Percentiles rank a stretch among this genome's conserved stretches.
Conservation (phyloP, 2,329 filamentous ascomycete species). For the Xylaria sp. region DNA sequence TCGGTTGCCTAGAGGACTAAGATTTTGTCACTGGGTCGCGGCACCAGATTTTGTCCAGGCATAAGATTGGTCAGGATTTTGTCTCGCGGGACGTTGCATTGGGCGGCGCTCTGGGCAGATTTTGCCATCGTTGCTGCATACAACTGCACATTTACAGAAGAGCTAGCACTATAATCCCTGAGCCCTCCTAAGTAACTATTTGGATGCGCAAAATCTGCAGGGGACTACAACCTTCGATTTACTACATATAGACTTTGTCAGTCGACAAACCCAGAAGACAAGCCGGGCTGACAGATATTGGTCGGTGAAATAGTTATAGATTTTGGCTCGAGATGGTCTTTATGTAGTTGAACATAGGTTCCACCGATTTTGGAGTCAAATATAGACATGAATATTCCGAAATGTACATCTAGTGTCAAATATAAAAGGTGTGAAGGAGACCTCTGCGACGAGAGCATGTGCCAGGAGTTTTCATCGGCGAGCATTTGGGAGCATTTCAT, state of each 20-base stretch:
- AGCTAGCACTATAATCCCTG: not conserved
- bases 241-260: not conserved
- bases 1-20: not conserved
- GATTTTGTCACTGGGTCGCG: constrained; percentile 6
- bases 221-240: not conserved
- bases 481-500: not conserved
- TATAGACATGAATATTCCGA: not conserved
- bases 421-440: not conserved
- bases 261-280: not conserved
- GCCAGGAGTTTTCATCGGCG: not conserved
- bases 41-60: not conserved
- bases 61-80: constrained; percentile 2
- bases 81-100: not conserved
- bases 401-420: not conserved
- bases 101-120: not conserved
- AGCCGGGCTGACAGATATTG: not conserved
- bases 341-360: not conserved
- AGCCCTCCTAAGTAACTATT: not conserved
- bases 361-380: constrained; percentile 1
- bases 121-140: not conserved
- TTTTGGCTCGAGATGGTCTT: not conserved
- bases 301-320: not conserved
- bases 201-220: not conserved
- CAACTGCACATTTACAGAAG: not conserved
- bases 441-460: not conserved